Percentiles rank a stretch among this genome's conserved stretches.
Evolutionary conservation across 495 filamentous ascomycete genomes (phyloP).

Genomic region (Penicillium diatomitis): DNA sequence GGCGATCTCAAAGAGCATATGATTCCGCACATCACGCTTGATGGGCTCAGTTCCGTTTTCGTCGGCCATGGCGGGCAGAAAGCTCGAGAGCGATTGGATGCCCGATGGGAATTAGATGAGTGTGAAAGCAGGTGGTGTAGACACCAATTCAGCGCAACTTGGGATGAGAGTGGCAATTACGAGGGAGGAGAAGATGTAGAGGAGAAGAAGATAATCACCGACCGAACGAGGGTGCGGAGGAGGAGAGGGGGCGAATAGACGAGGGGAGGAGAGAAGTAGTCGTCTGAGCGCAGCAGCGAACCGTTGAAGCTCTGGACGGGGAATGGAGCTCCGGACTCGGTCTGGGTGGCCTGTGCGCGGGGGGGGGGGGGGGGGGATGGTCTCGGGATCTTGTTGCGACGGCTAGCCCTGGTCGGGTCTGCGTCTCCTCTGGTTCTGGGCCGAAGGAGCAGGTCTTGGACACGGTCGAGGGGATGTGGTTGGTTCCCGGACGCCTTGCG

Average conservation of each 20-base stretch:
- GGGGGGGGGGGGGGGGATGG: neutral
- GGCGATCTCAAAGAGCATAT: slow-evolving; percentile 87
- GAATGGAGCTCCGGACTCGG: slow-evolving; percentile 15
- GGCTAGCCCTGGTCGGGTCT: neutral
- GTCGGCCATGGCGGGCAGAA: slow-evolving; percentile 19
- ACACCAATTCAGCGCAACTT: too few relatives aligned
- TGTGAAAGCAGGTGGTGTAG: neutral
- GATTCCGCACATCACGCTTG: slow-evolving; percentile 63
- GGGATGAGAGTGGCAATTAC: too few relatives aligned
- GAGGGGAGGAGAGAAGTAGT: neutral
- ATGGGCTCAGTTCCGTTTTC: slow-evolving; percentile 30
- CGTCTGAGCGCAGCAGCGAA: neutral
- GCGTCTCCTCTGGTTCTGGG: too few relatives aligned
- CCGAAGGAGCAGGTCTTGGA: too few relatives aligned
- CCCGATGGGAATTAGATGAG: neutral
- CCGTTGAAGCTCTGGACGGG: slow-evolving; percentile 1
- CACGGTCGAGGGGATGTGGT: too few relatives aligned
- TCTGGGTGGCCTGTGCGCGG: slow-evolving; percentile 13
- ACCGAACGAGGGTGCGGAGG: neutral
- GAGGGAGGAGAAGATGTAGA: too few relatives aligned
- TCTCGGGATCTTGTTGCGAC: neutral
- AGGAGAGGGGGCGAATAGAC: neutral
- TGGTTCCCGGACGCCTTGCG: too few relatives aligned
- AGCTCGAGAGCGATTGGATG: neutral
- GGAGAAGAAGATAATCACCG: too few relatives aligned